Evolutionary conservation across 768 basidiomycete species (phyloP), one percentile per base, ranked within the genome.

Genomic region (Leucosporidium scottii): DNA sequence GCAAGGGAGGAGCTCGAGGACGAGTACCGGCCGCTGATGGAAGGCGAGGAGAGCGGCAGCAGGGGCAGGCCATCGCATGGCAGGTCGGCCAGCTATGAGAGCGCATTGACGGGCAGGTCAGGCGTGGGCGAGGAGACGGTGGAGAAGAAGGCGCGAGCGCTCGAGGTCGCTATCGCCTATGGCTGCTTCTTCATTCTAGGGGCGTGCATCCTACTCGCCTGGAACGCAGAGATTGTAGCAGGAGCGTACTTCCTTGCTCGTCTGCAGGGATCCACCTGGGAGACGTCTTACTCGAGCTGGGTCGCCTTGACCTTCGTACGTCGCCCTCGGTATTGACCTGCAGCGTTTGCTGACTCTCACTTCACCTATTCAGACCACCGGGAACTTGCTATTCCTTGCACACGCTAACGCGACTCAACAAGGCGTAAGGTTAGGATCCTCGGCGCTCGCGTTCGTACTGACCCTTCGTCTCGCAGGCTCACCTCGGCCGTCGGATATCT

Each of bases 201-300:
- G 8, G 72, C 72, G 6, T 67, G 60, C 59, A 71, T 73, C 64
- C 56, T 75, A 0, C 70, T 75, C 34, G 61, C 67, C 3, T 75
- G 74, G 74, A 73, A 75, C 63, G 60, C 66, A 28, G 67, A 67
- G 36, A 72, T 75, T 49, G 74, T 73, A 34, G 64, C 66, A 0
- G 58, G 63, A 3, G 48, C 60, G 7, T 73, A 73, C 68, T 73
- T 67, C 50, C 53, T 36, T 1, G 64, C 66, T 0, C 65, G 72
- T 2, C 58, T 73, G 5, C 53, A 39, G 15, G 66, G 61, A 3
- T 69, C 68, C 27, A 48, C 64, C 0, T 67, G 62, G 66, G 60
- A 70, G 53, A 28, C 36, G 31, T 59, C 58, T 49, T 73, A 62
- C 30, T 48, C 66, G 3, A 31, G 18, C 30, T 69, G 66, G 62